Conservation (phyloP, 169 alveolate species). For the Cryptosporidium baileyi region DNA sequence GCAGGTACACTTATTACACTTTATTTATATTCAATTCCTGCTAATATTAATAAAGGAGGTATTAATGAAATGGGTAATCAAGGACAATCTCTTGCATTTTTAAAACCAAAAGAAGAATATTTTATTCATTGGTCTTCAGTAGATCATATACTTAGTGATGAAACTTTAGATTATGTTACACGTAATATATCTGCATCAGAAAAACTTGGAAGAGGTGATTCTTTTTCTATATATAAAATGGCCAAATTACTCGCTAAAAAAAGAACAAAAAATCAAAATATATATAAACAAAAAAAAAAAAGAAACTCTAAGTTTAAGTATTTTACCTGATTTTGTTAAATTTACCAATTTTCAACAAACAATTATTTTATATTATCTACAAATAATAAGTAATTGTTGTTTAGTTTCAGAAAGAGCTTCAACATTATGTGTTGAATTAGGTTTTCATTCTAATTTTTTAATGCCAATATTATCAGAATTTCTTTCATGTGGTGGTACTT, state of each 20-base stretch:
- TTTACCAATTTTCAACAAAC: slow-evolving; percentile 29
- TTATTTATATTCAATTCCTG: slow-evolving; percentile 48
- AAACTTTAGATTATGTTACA: slow-evolving; percentile 5
- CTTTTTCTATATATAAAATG: slow-evolving; percentile 40
- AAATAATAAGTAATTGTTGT: slow-evolving; percentile 55
- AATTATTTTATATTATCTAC: slow-evolving; percentile 8
- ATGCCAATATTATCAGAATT: slow-evolving; percentile 56
- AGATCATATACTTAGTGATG: slow-evolving; percentile 41
- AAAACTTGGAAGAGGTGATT: slow-evolving; percentile 34
- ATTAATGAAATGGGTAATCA: slow-evolving; percentile 29
- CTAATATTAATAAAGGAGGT: slow-evolving; percentile 2
- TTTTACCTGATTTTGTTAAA: slow-evolving; percentile 59
- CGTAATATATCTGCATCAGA: slow-evolving; percentile 39
- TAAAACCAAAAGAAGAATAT: background rate
- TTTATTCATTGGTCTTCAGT: slow-evolving; percentile 25
- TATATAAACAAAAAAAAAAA: background rate
- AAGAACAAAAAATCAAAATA: background rate
- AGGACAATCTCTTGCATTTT: slow-evolving; percentile 2
- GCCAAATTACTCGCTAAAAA: slow-evolving; percentile 34
- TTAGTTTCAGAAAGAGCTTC: slow-evolving; percentile 41
- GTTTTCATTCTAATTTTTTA: slow-evolving; percentile 47
- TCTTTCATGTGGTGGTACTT: slow-evolving; percentile 14
- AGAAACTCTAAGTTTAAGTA: slow-evolving; percentile 12
- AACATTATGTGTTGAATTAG: slow-evolving; percentile 25
- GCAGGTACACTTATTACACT: slow-evolving; percentile 45